These are phyloP conservation scores for Vigna trinervia DNA, from an alignment of 306 rosid species.

Conservation along the genomic window DNA sequence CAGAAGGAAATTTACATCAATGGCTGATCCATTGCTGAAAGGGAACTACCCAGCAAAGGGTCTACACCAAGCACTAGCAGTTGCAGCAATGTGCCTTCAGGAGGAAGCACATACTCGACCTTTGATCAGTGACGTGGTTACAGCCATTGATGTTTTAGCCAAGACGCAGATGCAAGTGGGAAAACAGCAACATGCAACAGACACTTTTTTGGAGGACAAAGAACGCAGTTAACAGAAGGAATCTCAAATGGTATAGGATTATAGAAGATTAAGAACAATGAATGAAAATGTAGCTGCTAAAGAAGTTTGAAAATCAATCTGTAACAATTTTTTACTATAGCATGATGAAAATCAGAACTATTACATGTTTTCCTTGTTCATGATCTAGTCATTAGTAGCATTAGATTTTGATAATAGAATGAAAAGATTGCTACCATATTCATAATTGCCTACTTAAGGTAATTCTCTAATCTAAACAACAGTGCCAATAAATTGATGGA, in stretches of 20 bases:
- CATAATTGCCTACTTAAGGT: neutral
- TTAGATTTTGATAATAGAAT: constrained; percentile 5
- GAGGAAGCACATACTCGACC: constrained; percentile 80
- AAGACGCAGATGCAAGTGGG: constrained; percentile 36
- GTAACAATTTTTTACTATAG: neutral
- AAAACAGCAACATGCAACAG: neutral
- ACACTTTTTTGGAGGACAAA: neutral
- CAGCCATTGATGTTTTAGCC: constrained; percentile 68
- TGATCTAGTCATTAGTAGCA: constrained; percentile 6
- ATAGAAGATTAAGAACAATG: constrained; percentile 4
- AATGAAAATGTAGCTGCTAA: constrained; percentile 13
- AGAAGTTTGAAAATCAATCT: constrained; percentile 39
- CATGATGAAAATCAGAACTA: constrained; percentile 26
- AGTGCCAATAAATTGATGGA: too few species aligned
- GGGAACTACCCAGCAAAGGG: constrained; percentile 72
- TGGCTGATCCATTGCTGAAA: constrained; percentile 76
- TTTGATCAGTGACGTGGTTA: constrained; percentile 82
- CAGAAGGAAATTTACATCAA: constrained; percentile 60
- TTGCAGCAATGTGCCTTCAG: constrained; percentile 93
- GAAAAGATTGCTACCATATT: constrained; percentile 3
- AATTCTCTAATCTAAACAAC: neutral
- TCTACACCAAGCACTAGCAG: constrained; percentile 88
- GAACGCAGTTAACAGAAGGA: constrained; percentile 42
- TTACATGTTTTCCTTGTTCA: constrained; percentile 1
- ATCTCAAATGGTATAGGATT: constrained; percentile 37